Percentiles rank a stretch among this genome's conserved stretches.
phyloP scores from a whole-genome alignment of 495 filamentous ascomycete genomes.

The Aspergillus nanangensis region DNA sequence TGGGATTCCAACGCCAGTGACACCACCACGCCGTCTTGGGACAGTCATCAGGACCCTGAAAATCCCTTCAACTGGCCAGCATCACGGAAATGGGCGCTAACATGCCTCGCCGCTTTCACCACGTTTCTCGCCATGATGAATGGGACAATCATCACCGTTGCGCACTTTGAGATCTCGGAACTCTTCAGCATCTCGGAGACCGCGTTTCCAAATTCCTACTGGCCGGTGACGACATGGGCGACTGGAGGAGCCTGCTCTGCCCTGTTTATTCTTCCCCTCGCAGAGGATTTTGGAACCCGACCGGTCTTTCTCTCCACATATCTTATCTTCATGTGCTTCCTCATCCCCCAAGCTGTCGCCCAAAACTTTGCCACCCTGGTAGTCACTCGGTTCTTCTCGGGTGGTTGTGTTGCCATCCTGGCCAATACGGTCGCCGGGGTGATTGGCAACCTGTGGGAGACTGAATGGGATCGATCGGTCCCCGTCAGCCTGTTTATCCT shows the following conservation, averaged over 20 bases:
- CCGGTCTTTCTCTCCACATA: constrained; percentile 41
- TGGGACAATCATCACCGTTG: constrained; percentile 39
- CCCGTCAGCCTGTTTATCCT: constrained; percentile 43
- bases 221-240: constrained; percentile 46
- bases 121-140: constrained; percentile 37
- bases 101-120: constrained; percentile 17
- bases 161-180: constrained; percentile 32
- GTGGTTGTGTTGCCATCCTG: constrained; percentile 40
- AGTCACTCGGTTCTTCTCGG: constrained; percentile 42
- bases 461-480: constrained; percentile 30
- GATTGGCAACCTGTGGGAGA: constrained; percentile 45
- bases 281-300: constrained; percentile 48
- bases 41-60: no score
- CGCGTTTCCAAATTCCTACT: constrained; percentile 47
- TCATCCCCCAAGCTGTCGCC: constrained; percentile 45
- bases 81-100: constrained; percentile 34
- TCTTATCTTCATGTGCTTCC: constrained; percentile 37
- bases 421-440: constrained; percentile 39
- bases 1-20: no score
- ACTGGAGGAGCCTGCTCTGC: constrained; percentile 42
- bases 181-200: constrained; percentile 41
- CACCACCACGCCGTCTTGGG: no score
- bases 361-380: constrained; percentile 48
- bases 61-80: constrained; percentile 48
- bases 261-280: constrained; percentile 43